Evolutionary conservation across 345 rosid genomes (phyloP).

Genomic region (Eutrema yunnanense): DNA sequence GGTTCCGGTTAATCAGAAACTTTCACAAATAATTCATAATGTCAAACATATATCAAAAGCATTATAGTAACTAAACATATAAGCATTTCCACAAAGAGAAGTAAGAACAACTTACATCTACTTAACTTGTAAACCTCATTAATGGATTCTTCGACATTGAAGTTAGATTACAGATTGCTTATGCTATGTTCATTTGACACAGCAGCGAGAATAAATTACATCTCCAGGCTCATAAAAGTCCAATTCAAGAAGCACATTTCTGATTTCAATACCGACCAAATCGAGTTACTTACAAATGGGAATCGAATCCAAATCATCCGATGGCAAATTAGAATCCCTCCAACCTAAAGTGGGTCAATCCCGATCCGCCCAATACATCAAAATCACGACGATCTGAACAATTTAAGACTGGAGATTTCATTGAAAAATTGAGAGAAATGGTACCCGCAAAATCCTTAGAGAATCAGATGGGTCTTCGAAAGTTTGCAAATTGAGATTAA

Average conservation of each 20-base stretch:
- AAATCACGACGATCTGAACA: slow-evolving; percentile 13
- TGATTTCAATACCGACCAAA: slow-evolving; percentile 2
- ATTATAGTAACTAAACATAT: not conserved
- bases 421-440: not conserved
- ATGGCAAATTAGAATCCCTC: not conserved
- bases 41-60: not conserved
- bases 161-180: not conserved
- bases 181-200: not conserved
- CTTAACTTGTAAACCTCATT: not conserved
- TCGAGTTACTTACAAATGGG: not conserved
- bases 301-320: not conserved
- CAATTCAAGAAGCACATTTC: not conserved
- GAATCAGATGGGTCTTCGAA: slow-evolving; percentile 2
- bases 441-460: slow-evolving; percentile 10
- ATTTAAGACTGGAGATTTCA: not conserved
- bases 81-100: not conserved
- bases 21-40: slow-evolving; percentile 8
- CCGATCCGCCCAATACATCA: slow-evolving; percentile 8
- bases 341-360: slow-evolving; percentile 16
- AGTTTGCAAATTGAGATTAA: not conserved
- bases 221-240: not conserved
- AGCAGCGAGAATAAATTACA: not conserved
- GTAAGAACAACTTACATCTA: not conserved
- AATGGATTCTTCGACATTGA: not conserved
- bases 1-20: not conserved